Percentiles rank a stretch among this genome's conserved stretches.
phyloP scores from a whole-genome alignment of 2,329 filamentous ascomycete genomes.

The Xylaria sp. region DNA sequence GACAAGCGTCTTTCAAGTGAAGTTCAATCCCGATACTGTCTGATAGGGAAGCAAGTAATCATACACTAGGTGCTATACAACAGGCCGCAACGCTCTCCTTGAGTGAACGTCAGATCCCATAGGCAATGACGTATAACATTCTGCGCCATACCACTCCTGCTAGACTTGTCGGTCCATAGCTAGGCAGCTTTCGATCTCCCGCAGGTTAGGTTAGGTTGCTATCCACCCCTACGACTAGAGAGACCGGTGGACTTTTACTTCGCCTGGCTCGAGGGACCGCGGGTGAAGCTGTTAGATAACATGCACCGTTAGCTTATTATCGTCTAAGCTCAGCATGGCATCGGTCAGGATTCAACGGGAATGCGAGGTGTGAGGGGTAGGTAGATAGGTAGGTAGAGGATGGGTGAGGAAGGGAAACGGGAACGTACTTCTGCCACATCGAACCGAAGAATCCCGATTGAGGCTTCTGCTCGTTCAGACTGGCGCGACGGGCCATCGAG shows the following conservation, averaged over 20 bases:
- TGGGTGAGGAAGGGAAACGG: neutral
- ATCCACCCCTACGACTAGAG: neutral
- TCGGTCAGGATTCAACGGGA: neutral
- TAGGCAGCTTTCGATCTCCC: neutral
- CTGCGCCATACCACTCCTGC: neutral
- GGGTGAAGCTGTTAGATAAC: conserved; percentile 35
- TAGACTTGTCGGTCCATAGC: neutral
- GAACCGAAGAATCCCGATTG: conserved; percentile 56
- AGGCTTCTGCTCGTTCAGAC: conserved; percentile 59
- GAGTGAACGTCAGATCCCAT: too few species aligned
- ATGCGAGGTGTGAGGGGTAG: neutral
- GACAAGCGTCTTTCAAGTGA: too few species aligned
- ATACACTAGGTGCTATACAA: conserved; percentile 21
- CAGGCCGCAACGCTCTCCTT: neutral
- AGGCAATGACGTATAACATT: neutral
- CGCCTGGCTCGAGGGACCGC: conserved; percentile 35
- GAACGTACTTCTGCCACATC: conserved; percentile 62
- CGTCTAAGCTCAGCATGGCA: neutral
- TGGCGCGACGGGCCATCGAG: conserved; percentile 56
- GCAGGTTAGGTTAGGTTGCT: neutral
- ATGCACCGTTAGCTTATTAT: neutral
- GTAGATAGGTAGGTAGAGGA: neutral
- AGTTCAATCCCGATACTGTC: neutral
- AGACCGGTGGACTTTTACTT: conserved; percentile 30
- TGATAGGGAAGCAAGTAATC: conserved; percentile 1